phyloP scores from a whole-genome alignment of 345 rosid genomes.

The Eucalyptus pumila region DNA sequence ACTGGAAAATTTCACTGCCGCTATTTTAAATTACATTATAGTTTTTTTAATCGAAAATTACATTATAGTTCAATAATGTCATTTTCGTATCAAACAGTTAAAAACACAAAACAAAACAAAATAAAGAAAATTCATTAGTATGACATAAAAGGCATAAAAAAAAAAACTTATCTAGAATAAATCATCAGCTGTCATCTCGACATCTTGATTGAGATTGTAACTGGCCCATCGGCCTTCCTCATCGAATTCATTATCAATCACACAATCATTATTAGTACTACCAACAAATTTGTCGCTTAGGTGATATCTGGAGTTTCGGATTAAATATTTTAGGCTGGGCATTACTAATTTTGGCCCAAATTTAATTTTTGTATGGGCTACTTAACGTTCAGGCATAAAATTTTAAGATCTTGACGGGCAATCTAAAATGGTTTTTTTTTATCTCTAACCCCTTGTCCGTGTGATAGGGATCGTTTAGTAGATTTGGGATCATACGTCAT shows the following conservation, averaged over 20 bases:
- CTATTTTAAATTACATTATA: neutral
- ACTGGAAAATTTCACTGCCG: no score
- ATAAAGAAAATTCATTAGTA: neutral
- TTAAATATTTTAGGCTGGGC: neutral
- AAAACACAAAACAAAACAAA: no score
- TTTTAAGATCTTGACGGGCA: no score
- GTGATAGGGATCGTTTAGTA: neutral
- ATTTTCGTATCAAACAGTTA: neutral
- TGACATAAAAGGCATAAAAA: neutral
- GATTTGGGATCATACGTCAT: neutral
- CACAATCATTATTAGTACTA: neutral
- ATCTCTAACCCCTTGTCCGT: neutral
- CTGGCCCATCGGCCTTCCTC: neutral
- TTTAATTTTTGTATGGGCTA: neutral
- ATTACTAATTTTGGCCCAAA: neutral
- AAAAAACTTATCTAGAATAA: neutral
- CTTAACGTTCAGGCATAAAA: neutral
- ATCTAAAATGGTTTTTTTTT: no score
- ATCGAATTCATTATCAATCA: neutral
- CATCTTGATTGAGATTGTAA: neutral
- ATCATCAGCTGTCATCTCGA: neutral
- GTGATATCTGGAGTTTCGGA: neutral
- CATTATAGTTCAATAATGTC: neutral
- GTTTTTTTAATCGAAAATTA: no score
- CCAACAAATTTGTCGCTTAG: neutral